Percentiles rank a stretch among this genome's conserved stretches.
Evolutionary conservation across 176 grass and related monocot genomes (phyloP).

Genomic region (Eragrostis curvula): DNA sequence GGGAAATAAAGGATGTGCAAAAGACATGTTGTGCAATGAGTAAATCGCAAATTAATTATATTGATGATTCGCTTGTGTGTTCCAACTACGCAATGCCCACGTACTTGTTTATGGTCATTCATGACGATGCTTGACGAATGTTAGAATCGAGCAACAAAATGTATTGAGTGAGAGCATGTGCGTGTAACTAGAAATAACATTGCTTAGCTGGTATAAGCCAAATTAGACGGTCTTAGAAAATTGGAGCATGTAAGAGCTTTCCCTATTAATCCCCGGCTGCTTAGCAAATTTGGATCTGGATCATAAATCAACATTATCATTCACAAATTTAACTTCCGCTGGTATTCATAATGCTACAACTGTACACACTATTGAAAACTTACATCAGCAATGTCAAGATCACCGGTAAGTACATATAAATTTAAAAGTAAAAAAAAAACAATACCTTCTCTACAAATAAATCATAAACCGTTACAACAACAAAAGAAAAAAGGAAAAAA

Average conservation of each 20-base stretch:
- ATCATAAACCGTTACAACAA: constrained; percentile 44
- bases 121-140: too few relatives aligned
- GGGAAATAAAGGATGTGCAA: too few relatives aligned
- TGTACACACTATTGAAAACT: constrained; percentile 62
- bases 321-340: constrained; percentile 36
- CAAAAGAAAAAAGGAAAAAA: constrained; percentile 15
- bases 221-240: too few relatives aligned
- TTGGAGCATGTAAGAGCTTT: not conserved
- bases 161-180: too few relatives aligned
- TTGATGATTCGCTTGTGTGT: too few relatives aligned
- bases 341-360: constrained; percentile 53
- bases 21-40: too few relatives aligned
- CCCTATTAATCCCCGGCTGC: not conserved
- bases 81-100: too few relatives aligned
- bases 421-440: constrained; percentile 43
- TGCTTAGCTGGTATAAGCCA: too few relatives aligned
- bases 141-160: too few relatives aligned
- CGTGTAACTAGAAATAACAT: too few relatives aligned
- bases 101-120: too few relatives aligned
- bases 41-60: too few relatives aligned
- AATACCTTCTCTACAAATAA: constrained; percentile 65
- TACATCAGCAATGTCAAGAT: constrained; percentile 49
- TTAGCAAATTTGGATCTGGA: not conserved
- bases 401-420: constrained; percentile 39
- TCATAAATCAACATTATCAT: constrained; percentile 39